A percentile compares a stretch with the other conserved stretches of the same genome.
Evolutionary conservation across 179 eudicot genomes (phyloP).

Genomic region (Gypsophila paniculata): DNA sequence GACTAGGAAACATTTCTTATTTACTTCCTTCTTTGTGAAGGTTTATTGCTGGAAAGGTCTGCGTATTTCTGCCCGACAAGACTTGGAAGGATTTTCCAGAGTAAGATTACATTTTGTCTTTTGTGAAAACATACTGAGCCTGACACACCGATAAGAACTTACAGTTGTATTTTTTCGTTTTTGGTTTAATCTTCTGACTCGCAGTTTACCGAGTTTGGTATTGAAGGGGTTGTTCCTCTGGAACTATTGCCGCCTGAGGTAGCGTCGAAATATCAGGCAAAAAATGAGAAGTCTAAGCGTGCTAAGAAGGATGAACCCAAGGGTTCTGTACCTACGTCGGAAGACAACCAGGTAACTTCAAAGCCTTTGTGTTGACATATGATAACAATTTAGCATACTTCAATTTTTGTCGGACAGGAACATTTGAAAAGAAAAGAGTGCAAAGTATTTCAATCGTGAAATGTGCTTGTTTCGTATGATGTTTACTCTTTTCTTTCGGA

Average conservation of each 20-base stretch:
- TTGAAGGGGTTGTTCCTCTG: conserved; percentile 92
- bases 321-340: conserved; percentile 50
- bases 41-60: conserved; percentile 99
- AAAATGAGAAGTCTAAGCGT: conserved; percentile 75
- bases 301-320: conserved; percentile 84
- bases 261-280: conserved; percentile 73
- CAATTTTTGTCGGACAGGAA: neutral
- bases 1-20: neutral
- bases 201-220: conserved; percentile 91
- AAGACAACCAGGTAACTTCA: conserved; percentile 66
- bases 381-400: neutral
- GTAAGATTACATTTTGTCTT: conserved; percentile 36
- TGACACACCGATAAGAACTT: neutral
- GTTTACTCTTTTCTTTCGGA: neutral
- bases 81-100: conserved; percentile 91
- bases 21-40: conserved; percentile 36
- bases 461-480: too few relatives aligned
- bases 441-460: neutral
- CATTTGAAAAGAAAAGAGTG: neutral
- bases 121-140: neutral
- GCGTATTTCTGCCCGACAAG: conserved; percentile 90
- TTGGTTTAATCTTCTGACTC: conserved; percentile 8
- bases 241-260: conserved; percentile 80
- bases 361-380: neutral
- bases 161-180: conserved; percentile 2